phyloP scores from a whole-genome alignment of 2,329 filamentous ascomycete genomes.

The Apiospora pterosperma region DNA sequence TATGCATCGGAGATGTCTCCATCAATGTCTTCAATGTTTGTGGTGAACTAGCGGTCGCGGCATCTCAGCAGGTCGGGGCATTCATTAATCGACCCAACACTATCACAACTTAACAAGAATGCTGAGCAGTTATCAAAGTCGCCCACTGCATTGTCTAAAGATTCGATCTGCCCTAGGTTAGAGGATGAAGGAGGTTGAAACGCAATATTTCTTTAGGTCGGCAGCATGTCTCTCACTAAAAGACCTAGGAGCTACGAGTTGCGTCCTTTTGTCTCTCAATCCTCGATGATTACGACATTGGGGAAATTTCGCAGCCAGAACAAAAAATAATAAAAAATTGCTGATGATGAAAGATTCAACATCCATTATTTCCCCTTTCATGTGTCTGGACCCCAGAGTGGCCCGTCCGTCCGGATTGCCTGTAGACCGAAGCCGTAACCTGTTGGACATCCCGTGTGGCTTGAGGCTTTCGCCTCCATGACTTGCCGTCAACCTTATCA shows the following conservation, averaged over 20 bases:
- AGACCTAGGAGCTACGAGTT: background rate
- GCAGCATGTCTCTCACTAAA: background rate
- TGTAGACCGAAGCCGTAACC: background rate
- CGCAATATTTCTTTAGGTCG: background rate
- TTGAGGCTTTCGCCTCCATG: background rate
- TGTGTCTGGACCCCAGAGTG: background rate
- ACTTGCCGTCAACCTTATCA: background rate
- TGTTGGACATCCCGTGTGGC: background rate
- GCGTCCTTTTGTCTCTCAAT: background rate
- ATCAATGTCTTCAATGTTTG: background rate
- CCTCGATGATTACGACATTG: background rate
- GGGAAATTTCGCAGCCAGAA: background rate
- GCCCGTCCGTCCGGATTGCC: background rate
- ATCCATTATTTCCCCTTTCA: background rate
- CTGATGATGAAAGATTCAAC: no score
- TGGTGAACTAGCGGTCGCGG: background rate
- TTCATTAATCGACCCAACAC: background rate
- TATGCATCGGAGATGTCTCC: background rate
- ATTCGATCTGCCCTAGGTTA: background rate
- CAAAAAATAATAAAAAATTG: no score
- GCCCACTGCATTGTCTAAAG: background rate
- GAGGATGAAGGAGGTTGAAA: background rate
- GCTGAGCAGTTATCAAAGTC: background rate
- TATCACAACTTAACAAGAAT: background rate
- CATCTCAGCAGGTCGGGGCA: background rate